Conservation (phyloP, 768 basidiomycete species). For the Pisolithus marmoratus region DNA sequence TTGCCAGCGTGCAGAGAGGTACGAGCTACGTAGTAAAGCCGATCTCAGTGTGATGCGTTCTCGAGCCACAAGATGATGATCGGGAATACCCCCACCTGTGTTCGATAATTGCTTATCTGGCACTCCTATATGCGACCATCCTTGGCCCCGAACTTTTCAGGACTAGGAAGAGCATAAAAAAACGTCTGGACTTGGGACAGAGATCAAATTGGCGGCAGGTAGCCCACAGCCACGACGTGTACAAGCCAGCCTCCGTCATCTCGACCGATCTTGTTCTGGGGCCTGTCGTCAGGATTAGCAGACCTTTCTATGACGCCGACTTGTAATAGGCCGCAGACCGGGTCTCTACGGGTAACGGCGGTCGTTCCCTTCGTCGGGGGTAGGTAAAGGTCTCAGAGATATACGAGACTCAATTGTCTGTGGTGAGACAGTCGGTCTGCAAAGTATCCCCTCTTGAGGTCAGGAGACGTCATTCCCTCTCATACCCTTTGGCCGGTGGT, state of each 20-base stretch:
- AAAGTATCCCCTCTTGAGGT: slow-evolving; percentile 22
- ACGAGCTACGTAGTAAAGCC: slow-evolving; percentile 20
- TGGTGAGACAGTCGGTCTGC: slow-evolving; percentile 17
- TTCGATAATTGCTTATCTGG: slow-evolving; percentile 18
- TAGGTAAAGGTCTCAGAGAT: slow-evolving; percentile 14
- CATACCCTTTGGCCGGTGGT: too few species aligned
- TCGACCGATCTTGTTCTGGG: slow-evolving; percentile 16
- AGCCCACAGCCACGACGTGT: slow-evolving; percentile 15
- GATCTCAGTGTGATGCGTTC: neutral
- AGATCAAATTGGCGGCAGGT: too few species aligned
- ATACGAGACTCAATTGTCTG: slow-evolving; percentile 8
- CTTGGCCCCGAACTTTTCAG: slow-evolving; percentile 20
- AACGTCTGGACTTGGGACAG: neutral
- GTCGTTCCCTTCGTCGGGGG: slow-evolving; percentile 12
- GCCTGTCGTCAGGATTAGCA: neutral
- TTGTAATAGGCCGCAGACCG: slow-evolving; percentile 16
- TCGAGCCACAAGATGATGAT: neutral
- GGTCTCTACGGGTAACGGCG: slow-evolving; percentile 18
- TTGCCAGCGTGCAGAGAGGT: slow-evolving; percentile 7
- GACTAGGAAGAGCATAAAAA: slow-evolving; percentile 6
- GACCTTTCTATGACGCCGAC: slow-evolving; percentile 29
- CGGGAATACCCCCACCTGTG: slow-evolving; percentile 15
- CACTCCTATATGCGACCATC: slow-evolving; percentile 23
- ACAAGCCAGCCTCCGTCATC: slow-evolving; percentile 18
- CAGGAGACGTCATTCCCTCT: too few species aligned